phyloP scores from a whole-genome alignment of 108 stramenopile species.

The Stephanodiscus minutulus region DNA sequence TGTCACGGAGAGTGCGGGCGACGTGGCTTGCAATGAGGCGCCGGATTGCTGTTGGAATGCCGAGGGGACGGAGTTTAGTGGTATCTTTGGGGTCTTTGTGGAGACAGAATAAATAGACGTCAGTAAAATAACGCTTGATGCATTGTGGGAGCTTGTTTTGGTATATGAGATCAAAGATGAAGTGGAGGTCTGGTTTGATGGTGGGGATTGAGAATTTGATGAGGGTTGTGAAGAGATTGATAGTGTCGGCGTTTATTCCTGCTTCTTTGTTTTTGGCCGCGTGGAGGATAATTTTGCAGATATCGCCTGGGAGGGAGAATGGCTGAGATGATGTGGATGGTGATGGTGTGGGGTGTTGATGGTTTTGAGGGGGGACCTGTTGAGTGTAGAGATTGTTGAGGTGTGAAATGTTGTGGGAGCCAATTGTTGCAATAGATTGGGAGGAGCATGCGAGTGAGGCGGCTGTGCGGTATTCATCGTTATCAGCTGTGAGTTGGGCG shows the following conservation, averaged over 20 bases:
- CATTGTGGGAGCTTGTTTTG: background rate
- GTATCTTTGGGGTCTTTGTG: no score
- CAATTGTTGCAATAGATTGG: background rate
- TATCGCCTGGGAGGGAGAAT: no score
- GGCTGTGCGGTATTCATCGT: background rate
- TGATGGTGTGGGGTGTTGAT: no score
- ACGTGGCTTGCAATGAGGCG: no score
- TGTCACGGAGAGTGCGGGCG: no score
- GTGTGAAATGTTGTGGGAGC: background rate
- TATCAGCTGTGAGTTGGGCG: background rate
- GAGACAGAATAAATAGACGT: no score
- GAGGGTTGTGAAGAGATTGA: constrained; percentile 9
- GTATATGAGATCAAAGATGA: constrained; percentile 12
- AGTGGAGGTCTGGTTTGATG: background rate
- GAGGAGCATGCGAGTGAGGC: background rate
- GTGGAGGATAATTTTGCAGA: background rate
- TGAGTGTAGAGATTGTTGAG: background rate
- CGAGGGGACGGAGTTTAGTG: no score
- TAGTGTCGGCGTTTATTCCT: constrained; percentile 2
- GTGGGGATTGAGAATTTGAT: constrained; percentile 1
- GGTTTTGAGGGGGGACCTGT: no score
- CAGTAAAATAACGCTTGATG: background rate
- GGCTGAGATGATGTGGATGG: no score
- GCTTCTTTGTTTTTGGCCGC: background rate
- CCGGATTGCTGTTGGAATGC: no score